phyloP scores from a whole-genome alignment of 768 basidiomycete genomes.

The Phylloporus rhodoxanthus region DNA sequence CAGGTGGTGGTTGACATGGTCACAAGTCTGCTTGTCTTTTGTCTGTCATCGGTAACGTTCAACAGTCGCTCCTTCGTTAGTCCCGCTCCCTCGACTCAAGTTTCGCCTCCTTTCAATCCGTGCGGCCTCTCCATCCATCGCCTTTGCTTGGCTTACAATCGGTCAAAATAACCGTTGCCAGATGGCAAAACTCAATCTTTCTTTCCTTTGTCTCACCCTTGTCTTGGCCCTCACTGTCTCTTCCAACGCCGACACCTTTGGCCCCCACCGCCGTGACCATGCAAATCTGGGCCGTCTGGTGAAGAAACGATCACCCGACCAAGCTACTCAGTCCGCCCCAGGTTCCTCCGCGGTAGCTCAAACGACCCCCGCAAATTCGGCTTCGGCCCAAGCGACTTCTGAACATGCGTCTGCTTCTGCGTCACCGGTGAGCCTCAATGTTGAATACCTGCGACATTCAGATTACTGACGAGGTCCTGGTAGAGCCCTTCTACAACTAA shows the following conservation, averaged over 20 bases:
- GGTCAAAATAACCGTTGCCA: slow-evolving; percentile 15
- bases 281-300: slow-evolving; percentile 57
- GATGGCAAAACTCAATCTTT: slow-evolving; percentile 54
- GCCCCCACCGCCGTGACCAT: slow-evolving; percentile 48
- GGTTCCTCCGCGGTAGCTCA: slow-evolving; percentile 9
- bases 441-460: not conserved
- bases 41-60: not conserved
- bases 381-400: slow-evolving; percentile 11
- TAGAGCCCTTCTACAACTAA: slow-evolving; percentile 13
- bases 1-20: slow-evolving; percentile 18
- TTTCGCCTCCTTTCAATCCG: not conserved
- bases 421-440: slow-evolving; percentile 17
- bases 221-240: slow-evolving; percentile 43
- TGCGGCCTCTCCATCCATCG: not conserved
- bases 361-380: slow-evolving; percentile 12
- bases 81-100: slow-evolving; percentile 10
- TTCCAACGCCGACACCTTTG: slow-evolving; percentile 42
- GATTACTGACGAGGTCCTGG: slow-evolving; percentile 3
- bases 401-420: slow-evolving; percentile 10
- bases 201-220: slow-evolving; percentile 59
- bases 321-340: slow-evolving; percentile 19
- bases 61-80: slow-evolving; percentile 14
- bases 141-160: not conserved
- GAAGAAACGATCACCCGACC: slow-evolving; percentile 51
- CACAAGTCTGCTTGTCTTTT: not conserved